Evolutionary conservation across 495 filamentous ascomycete species (phyloP), one percentile per base, ranked within the genome.

Genomic region (Cairneyella variabilis): DNA sequence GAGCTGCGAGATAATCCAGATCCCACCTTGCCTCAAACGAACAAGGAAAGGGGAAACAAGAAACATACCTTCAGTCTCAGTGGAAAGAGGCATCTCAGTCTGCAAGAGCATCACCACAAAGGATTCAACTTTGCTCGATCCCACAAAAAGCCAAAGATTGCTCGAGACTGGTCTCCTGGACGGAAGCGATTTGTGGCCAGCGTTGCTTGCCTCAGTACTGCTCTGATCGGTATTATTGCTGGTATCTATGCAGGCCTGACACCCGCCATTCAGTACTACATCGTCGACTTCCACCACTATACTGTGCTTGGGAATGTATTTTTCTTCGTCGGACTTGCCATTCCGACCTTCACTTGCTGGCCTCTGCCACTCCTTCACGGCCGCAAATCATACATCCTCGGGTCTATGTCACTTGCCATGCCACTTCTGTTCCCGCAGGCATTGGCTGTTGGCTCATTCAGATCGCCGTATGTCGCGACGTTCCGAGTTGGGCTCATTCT

Each of bases 231-330:
- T 3, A 68, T 85, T 14, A 72, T 89, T 17, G 69, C 88, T 53
- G 88, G 87, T 16, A 83, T 88, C 22, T 91, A 91, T 60, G 83
- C 83, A 49, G 87, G 87, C 6, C 78, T 88, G 61, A 83, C 86
- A 5, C 83, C 84, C n/a, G 76, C 79, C 8, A 88, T 91, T 38
- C 84, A 88, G 64, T 87, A 89, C 60, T 78, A 76, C 54, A 76
- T 91, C 47, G 80, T 77, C 32, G 83, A 88, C 57, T 74, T 80
- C 54, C 55, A 79, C 45, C 80, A 88, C 57, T 77, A 80, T 50
- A 75, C 80, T 6, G 85, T 88, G 28, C 70, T 88, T 10, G 87
- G 87, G 16, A 90, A 90, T 61, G 78, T 85, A n/a, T 71, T 80
- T 17, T 75, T 90, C 49, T 89, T 84, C 56, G 58, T 84, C 23